Evolutionary conservation across 2,329 filamentous ascomycete genomes (phyloP), one percentile per base, ranked within the genome.

Genomic region (Aspergillus brasiliensis): DNA sequence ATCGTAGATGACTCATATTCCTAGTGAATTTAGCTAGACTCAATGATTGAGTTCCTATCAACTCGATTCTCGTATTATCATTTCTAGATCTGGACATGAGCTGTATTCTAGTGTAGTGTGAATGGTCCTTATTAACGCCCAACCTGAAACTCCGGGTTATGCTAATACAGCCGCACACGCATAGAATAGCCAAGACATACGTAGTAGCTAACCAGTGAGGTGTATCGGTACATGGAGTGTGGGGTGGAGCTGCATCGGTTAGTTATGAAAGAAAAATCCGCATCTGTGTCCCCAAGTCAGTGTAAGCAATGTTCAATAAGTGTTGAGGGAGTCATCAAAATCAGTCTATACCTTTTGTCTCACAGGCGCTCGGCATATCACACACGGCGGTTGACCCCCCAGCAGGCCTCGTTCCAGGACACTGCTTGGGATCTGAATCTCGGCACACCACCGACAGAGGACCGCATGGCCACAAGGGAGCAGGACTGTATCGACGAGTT

Each of bases 361-460:
- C 21, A 74, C 69, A 8, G 63, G 58, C 15, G 63, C 62, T 11
- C 71, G 68, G 54, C 72, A 74, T 51, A 74, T 65, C 11, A 71
- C 71, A 59, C 72, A 74, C 2, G 44, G 57, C 11, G 65, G 61
- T n/a, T 57, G 31, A 5, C 49, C 58, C 25, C 62, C n/a, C 8
- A 42, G 52, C 11, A 38, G 13, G n/a, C n/a, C 65, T 17, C 65
- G 63, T 46, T 62, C 61, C 3, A 62, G 63, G 27, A 42, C 62
- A 65, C 80, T 78, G 1, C 77, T 73, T 2, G 82, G 82, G 34
- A 81, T 75, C 47, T 81, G 77, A 52, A 82, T 77, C 52, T 83
- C 80, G 3, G 81, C 82, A 63, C 83, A 85, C 82, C 82, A 85
- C 40, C 77, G 72, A 66, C 83, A 85, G 75, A 85, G 81, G 34